Evolutionary conservation across 129 eudicot genomes (phyloP).

Genomic region (Lactuca saligna): DNA sequence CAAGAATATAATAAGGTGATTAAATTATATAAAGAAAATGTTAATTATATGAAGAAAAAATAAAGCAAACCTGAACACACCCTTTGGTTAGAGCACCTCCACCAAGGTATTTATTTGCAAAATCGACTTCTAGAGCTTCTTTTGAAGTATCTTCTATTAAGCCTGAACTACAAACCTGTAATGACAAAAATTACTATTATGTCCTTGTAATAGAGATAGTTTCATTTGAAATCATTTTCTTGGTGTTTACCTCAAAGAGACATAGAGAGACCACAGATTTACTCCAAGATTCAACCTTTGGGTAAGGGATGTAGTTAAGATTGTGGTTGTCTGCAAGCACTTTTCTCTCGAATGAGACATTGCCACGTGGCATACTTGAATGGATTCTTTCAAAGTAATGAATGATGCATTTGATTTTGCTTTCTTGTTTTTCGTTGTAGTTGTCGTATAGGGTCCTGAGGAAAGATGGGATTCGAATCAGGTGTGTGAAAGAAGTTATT

Average conservation of each 20-base stretch:
- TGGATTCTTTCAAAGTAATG: constrained; percentile 83
- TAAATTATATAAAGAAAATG: not conserved
- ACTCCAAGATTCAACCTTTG: constrained; percentile 60
- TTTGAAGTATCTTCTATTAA: constrained; percentile 71
- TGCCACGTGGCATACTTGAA: constrained; percentile 61
- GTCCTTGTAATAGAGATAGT: not conserved
- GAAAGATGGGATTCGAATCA: constrained; percentile 35
- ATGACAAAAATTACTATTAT: constrained; percentile 20
- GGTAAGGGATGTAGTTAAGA: constrained; percentile 42
- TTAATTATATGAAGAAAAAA: not conserved
- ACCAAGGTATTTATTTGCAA: constrained; percentile 83
- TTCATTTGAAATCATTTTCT: no score
- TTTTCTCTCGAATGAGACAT: constrained; percentile 79
- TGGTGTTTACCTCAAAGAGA: constrained; percentile 55
- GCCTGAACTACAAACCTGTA: constrained; percentile 65
- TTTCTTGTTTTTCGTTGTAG: constrained; percentile 55
- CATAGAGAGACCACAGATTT: constrained; percentile 59
- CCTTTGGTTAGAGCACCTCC: constrained; percentile 89
- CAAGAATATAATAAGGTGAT: constrained; percentile 2
- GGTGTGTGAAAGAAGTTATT: constrained; percentile 12
- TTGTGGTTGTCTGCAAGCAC: constrained; percentile 58
- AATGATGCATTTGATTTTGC: constrained; percentile 76
- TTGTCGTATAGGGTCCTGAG: constrained; percentile 72
- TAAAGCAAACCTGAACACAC: constrained; percentile 73
- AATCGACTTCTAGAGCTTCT: constrained; percentile 87